A percentile compares a stretch with the other conserved stretches of the same genome.
Evolutionary conservation across 1,284 basidiomycete species (phyloP).

Genomic region (Apiotrichum porosum): DNA sequence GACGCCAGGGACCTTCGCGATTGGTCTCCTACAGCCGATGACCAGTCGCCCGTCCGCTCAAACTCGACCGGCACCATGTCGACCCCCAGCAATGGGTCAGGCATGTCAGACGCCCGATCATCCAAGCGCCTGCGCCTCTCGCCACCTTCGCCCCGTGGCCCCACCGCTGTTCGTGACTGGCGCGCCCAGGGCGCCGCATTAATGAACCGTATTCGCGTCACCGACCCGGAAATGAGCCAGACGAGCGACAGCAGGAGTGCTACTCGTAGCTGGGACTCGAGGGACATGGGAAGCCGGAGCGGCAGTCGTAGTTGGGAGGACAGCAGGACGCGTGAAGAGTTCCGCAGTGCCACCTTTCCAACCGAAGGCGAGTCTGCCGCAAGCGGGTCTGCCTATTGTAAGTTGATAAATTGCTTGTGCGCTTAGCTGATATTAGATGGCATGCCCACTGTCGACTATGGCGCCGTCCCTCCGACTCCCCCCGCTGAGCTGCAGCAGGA

Average conservation of each 20-base stretch:
- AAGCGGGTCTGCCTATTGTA: conserved; percentile 2
- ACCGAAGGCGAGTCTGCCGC: background rate
- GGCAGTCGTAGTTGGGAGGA: conserved; percentile 10
- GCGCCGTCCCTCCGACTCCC: conserved; percentile 6
- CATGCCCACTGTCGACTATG: conserved; percentile 28
- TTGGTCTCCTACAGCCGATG: conserved; percentile 19
- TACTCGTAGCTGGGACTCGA: conserved; percentile 6
- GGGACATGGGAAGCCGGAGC: background rate
- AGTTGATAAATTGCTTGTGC: background rate
- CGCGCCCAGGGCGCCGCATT: conserved; percentile 36
- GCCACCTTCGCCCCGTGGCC: conserved; percentile 19
- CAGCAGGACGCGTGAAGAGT: background rate
- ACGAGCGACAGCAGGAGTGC: conserved; percentile 30
- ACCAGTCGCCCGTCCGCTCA: conserved; percentile 5
- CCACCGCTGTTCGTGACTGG: conserved; percentile 27
- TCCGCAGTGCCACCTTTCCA: background rate
- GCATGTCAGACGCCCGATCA: conserved; percentile 25
- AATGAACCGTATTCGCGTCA: conserved; percentile 41
- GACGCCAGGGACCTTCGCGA: conserved; percentile 18
- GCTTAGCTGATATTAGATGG: conserved; percentile 9
- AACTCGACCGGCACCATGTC: conserved; percentile 1
- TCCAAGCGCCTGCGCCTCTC: conserved; percentile 35
- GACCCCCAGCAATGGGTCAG: conserved; percentile 12
- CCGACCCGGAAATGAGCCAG: conserved; percentile 31
- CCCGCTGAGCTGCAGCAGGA: no score